phyloP scores from a whole-genome alignment of 495 filamentous ascomycete genomes.

The Apodospora peruviana region DNA sequence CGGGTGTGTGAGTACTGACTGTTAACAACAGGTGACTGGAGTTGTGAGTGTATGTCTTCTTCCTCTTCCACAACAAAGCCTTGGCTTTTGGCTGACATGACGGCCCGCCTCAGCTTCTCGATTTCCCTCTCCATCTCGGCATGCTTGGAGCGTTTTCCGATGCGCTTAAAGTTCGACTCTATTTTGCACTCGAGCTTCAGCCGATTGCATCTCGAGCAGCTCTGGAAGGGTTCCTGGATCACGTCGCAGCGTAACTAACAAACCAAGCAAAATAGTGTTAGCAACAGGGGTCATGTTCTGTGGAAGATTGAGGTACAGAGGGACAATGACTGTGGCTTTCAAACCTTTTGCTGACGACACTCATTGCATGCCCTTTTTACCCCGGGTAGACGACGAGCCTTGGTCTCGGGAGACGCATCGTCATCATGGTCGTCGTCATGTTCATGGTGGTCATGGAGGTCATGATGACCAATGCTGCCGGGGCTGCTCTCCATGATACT shows the following conservation, averaged over 20 bases:
- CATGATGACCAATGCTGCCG: slow-evolving; percentile 59
- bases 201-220: slow-evolving; percentile 79
- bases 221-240: slow-evolving; percentile 73
- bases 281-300: not conserved
- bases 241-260: slow-evolving; percentile 78
- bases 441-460: slow-evolving; percentile 48
- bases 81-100: slow-evolving; percentile 43
- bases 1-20: slow-evolving; percentile 50
- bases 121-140: slow-evolving; percentile 91
- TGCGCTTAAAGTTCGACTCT: slow-evolving; percentile 87
- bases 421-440: slow-evolving; percentile 59
- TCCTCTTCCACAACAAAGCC: slow-evolving; percentile 47
- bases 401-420: slow-evolving; percentile 25
- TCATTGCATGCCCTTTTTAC: slow-evolving; percentile 92
- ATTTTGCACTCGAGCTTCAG: slow-evolving; percentile 86
- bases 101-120: slow-evolving; percentile 46
- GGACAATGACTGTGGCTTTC: slow-evolving; percentile 32
- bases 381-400: slow-evolving; percentile 44
- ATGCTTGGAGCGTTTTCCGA: slow-evolving; percentile 85
- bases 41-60: slow-evolving; percentile 37
- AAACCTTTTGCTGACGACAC: slow-evolving; percentile 85
- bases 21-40: slow-evolving; percentile 49
- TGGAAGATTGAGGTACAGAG: not conserved
- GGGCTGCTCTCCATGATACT: slow-evolving; percentile 57
- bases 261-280: slow-evolving; percentile 1